Percentiles rank a stretch among this genome's conserved stretches.
These are phyloP conservation scores for Mycosphaerelloides madeirae DNA, from an alignment of 2,329 filamentous ascomycete species.

Conservation along the genomic window DNA sequence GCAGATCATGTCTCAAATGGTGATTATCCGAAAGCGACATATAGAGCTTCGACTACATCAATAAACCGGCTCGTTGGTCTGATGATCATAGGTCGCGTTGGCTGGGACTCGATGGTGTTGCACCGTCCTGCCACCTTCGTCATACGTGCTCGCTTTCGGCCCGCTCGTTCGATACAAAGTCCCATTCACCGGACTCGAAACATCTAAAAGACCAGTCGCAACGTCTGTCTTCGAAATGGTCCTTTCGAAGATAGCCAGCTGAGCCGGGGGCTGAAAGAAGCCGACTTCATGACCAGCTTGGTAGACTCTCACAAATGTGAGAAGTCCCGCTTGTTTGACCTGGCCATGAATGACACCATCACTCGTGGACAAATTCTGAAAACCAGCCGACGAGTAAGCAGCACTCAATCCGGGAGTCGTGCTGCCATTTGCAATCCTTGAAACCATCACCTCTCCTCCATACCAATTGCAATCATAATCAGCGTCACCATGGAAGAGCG, in stretches of 20 bases:
- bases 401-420: no score
- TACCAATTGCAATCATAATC: slow-evolving; percentile 19
- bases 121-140: slow-evolving; percentile 40
- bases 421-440: no score
- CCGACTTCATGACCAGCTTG: slow-evolving; percentile 46
- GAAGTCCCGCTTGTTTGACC: slow-evolving; percentile 47
- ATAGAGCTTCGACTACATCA: no score
- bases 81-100: neutral
- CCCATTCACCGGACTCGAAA: slow-evolving; percentile 35
- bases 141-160: slow-evolving; percentile 9
- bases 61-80: neutral
- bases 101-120: slow-evolving; percentile 37
- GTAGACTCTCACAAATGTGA: slow-evolving; percentile 47
- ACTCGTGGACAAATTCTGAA: slow-evolving; percentile 40
- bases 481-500: slow-evolving; percentile 43
- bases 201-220: slow-evolving; percentile 46
- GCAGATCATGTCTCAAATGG: no score
- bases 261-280: slow-evolving; percentile 46
- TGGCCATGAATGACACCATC: slow-evolving; percentile 47
- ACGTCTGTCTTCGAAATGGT: slow-evolving; percentile 45
- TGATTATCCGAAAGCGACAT: no score
- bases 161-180: slow-evolving; percentile 7
- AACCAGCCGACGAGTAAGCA: no score
- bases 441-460: neutral
- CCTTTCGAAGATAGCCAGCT: slow-evolving; percentile 46